phyloP scores from a whole-genome alignment of 345 rosid species.

The Cardamine resedifolia region DNA sequence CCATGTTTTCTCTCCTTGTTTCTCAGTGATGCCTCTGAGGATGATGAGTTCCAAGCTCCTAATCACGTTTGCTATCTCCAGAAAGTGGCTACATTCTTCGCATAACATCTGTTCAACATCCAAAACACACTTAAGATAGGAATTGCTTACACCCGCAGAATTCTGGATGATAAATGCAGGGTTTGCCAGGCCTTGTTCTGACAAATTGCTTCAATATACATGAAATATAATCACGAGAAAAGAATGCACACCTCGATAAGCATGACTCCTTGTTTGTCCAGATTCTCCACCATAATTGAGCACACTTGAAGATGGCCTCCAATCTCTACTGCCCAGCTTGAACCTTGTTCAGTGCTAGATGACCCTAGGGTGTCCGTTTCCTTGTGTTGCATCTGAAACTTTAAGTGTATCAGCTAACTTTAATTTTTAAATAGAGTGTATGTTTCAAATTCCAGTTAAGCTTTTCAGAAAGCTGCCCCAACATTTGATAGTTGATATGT shows the following conservation, averaged over 20 bases:
- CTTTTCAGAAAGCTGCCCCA: background rate
- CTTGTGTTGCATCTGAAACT: constrained; percentile 61
- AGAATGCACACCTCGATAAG: constrained; percentile 69
- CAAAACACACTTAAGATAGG: constrained; percentile 14
- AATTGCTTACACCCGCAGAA: constrained; percentile 2
- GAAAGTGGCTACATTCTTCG: constrained; percentile 86
- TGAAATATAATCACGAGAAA: background rate
- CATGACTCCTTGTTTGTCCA: constrained; percentile 77
- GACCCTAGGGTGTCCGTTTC: constrained; percentile 35
- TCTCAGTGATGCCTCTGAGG: constrained; percentile 81
- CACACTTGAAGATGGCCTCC: constrained; percentile 91
- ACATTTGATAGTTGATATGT: background rate
- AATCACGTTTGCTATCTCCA: constrained; percentile 93
- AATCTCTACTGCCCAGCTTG: constrained; percentile 82
- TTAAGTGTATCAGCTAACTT: constrained; percentile 10
- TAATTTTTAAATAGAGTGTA: background rate
- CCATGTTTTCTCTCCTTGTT: constrained; percentile 79
- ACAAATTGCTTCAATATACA: background rate
- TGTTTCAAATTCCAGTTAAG: background rate
- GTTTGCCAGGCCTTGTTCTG: background rate
- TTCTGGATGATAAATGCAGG: background rate
- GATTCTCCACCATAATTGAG: constrained; percentile 86
- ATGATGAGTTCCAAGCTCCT: constrained; percentile 81
- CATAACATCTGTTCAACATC: constrained; percentile 74
- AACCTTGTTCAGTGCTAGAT: constrained; percentile 30